A percentile compares a stretch with the other conserved stretches of the same genome.
phyloP scores from a whole-genome alignment of 805 yeast genomes.

The Jamesozyma hellenica region DNA sequence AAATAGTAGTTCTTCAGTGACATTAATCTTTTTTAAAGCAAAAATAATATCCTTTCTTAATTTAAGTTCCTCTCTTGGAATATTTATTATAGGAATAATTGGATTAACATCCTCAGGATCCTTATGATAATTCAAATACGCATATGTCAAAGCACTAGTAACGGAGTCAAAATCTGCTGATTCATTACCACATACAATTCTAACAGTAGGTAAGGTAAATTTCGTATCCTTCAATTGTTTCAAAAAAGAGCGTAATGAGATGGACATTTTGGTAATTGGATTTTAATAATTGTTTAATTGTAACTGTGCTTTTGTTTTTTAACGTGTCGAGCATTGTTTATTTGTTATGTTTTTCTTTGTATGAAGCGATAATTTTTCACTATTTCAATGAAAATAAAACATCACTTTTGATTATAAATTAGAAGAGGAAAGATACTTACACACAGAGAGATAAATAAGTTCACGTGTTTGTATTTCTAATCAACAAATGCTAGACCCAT shows the following conservation, averaged over 20 bases:
- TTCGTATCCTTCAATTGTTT: neutral
- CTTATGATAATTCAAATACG: conserved; percentile 38
- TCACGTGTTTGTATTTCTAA: conserved; percentile 32
- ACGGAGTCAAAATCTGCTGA: conserved; percentile 87
- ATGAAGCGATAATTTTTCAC: neutral
- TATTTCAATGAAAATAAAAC: too few relatives aligned
- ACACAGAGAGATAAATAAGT: too few relatives aligned
- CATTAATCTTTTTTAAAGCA: conserved; percentile 38
- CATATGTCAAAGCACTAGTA: conserved; percentile 60
- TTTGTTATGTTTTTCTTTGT: neutral
- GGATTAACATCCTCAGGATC: conserved; percentile 24
- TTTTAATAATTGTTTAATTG: too few relatives aligned
- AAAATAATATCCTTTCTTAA: conserved; percentile 62
- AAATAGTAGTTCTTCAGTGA: conserved; percentile 42
- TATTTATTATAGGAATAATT: conserved; percentile 66
- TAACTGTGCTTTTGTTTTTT: too few relatives aligned
- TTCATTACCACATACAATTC: conserved; percentile 53
- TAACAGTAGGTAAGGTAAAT: conserved; percentile 1
- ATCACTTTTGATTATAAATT: too few relatives aligned
- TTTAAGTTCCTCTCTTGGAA: conserved; percentile 52
- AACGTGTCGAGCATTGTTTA: too few relatives aligned
- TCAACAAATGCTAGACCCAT: conserved; percentile 85
- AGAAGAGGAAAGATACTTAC: too few relatives aligned
- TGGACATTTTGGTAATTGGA: too few relatives aligned
- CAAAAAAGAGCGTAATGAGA: conserved; percentile 6